Base-by-base conservation (phyloP, 768 basidiomycete species). In the Lactifluus echinatus region DNA sequence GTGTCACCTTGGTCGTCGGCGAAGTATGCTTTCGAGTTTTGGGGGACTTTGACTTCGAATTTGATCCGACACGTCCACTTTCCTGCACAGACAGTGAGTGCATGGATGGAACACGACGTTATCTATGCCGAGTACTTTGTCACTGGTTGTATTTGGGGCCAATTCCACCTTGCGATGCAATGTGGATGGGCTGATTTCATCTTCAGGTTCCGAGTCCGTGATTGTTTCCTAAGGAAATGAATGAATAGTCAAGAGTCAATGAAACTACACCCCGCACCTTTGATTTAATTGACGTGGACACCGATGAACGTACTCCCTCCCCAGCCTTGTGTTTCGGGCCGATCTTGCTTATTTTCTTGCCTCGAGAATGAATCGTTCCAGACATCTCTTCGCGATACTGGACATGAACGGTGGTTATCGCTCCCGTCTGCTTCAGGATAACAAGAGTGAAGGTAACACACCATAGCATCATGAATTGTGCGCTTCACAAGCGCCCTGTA, bases 191-290 rank as follows among this genome's bases (percentile, higher is more conserved):
- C 12, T 46, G 5, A 29, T 48, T 34, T 37, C 50, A 23, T 23
- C 53, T 44, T 51, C 58, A 21, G 8, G 11, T 21, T 62, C 61
- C 14, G 57, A 60, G 44, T 60, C 58, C 14, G 52, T 39, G n/a
- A 62, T 54, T 34, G 52, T 47, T 50, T 61, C 53, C 61, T 62
- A 28, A 17, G 10, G 50, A 23, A 24, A 14, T 39, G 17, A 15
- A 33, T 42, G 10, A 36, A 23, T 23, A 17, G 29, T 29, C 5
- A 34, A 34, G 11, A 14, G 23, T 37, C 8, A 34, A 17, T 12
- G 10, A 19, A 46, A 5, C 2, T 37, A 12, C 6, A 15, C 8
- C 26, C 11, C 28, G n/a, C 19, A 60, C 59, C 56, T 50, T 57
- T 46, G 59, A 60, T 49, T 57, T 60, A 17, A 43, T 28, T 29